Conservation (phyloP, 2,329 filamentous ascomycete genomes). For the Hysterium pulicare region DNA sequence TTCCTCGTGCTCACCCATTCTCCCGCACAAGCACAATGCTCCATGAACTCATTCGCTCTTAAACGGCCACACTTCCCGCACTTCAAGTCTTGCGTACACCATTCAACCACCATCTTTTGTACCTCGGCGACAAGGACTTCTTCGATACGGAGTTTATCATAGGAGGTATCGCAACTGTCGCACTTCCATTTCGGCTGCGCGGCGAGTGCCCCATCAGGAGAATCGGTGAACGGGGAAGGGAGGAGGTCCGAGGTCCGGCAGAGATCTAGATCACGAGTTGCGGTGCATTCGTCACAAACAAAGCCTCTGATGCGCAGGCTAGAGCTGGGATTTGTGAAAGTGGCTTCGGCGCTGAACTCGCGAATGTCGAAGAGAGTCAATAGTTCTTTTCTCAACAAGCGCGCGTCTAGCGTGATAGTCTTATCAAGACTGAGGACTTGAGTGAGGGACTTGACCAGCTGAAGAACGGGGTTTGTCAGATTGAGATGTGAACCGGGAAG, state of each 20-base stretch:
- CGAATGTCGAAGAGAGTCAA: conserved; percentile 88
- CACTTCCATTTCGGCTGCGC: conserved; percentile 72
- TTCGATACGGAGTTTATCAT: conserved; percentile 77
- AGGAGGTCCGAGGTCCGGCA: conserved; percentile 85
- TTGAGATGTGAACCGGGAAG: conserved; percentile 70
- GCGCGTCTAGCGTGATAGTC: conserved; percentile 82
- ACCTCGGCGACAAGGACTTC: conserved; percentile 76
- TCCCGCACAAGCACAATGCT: conserved; percentile 91
- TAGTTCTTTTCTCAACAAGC: conserved; percentile 83
- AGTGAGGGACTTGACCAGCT: conserved; percentile 90
- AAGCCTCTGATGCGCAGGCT: conserved; percentile 70
- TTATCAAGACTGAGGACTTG: conserved; percentile 90
- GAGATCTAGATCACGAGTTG: conserved; percentile 83
- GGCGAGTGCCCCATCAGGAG: conserved; percentile 10
- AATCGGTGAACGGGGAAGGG: conserved; percentile 44
- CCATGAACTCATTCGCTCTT: conserved; percentile 88
- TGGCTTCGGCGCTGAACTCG: conserved; percentile 86
- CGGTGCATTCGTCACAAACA: conserved; percentile 86
- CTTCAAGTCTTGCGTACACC: conserved; percentile 86
- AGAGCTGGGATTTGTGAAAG: conserved; percentile 80
- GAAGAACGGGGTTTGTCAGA: conserved; percentile 69
- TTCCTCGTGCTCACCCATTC: conserved; percentile 73
- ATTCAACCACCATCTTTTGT: conserved; percentile 70
- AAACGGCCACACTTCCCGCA: conserved; percentile 68
- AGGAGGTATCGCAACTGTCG: conserved; percentile 69